Evolutionary conservation across 768 basidiomycete genomes (phyloP).

Genomic region (Amanita subjunquillea): DNA sequence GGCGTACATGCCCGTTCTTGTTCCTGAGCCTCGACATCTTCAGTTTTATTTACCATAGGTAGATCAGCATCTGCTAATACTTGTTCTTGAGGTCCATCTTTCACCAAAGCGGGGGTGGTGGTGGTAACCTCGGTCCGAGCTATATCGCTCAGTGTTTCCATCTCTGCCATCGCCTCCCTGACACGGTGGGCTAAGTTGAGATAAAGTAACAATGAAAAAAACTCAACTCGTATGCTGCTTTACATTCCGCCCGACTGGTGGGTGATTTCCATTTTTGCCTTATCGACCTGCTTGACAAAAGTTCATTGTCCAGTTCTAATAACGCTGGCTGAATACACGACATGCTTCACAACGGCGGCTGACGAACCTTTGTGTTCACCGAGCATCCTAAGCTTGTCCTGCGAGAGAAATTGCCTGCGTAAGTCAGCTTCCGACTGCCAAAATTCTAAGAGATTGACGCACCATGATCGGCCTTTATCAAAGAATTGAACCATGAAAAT

Average conservation of each 20-base stretch:
- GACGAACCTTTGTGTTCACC: constrained; percentile 60
- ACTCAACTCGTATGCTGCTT: constrained; percentile 46
- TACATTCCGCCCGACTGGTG: constrained; percentile 41
- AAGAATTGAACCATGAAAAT: constrained; percentile 72
- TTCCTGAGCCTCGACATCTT: not conserved
- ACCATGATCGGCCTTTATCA: constrained; percentile 61
- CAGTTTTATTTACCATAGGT: not conserved
- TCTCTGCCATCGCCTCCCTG: constrained; percentile 36
- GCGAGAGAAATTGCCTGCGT: constrained; percentile 52
- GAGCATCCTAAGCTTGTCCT: constrained; percentile 48
- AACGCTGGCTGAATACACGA: not conserved
- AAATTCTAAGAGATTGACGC: constrained; percentile 9
- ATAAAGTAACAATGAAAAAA: not conserved
- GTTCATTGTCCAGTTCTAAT: constrained; percentile 55
- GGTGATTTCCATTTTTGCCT: constrained; percentile 53
- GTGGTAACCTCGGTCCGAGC: not conserved
- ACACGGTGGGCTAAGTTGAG: not conserved
- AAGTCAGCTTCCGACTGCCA: not conserved
- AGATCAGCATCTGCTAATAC: not conserved
- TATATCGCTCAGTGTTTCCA: constrained; percentile 21
- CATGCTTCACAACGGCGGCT: not conserved
- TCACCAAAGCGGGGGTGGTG: not conserved
- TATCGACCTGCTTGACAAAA: constrained; percentile 40
- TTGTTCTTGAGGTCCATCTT: not conserved
- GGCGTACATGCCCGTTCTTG: not conserved